Evolutionary conservation across 352 stramenopile genomes (phyloP).

Genomic region (Globisporangium echinulatum): DNA sequence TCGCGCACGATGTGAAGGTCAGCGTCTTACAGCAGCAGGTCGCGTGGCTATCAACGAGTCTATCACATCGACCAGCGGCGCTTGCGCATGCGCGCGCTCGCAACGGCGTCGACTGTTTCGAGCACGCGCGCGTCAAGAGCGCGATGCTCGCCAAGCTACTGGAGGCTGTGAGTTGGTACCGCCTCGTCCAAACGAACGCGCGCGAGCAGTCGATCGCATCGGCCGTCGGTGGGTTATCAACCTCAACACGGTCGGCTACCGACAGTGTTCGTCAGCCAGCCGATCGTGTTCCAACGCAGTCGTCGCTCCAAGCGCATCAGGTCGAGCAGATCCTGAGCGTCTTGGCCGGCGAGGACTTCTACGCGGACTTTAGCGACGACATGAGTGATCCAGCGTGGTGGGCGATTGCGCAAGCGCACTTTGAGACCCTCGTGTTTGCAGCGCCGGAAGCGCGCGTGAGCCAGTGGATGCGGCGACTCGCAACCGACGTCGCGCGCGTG

Average conservation of each 20-base stretch:
- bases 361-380: constrained; percentile 73
- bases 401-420: constrained; percentile 79
- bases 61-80: constrained; percentile 40
- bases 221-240: constrained; percentile 21
- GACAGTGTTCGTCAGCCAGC: not conserved
- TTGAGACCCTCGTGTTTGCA: constrained; percentile 82
- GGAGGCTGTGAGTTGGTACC: constrained; percentile 81
- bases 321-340: constrained; percentile 73
- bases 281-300: too few relatives aligned
- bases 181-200: constrained; percentile 73
- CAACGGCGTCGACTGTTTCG: constrained; percentile 63
- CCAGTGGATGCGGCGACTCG: constrained; percentile 63
- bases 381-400: constrained; percentile 79
- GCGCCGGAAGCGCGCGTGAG: constrained; percentile 56
- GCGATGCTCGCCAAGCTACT: constrained; percentile 70
- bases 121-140: constrained; percentile 43
- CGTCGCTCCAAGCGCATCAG: constrained; percentile 52
- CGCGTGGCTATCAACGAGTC: constrained; percentile 34
- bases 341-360: constrained; percentile 74
- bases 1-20: constrained; percentile 76
- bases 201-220: constrained; percentile 54
- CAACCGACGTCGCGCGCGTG: constrained; percentile 49
- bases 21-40: constrained; percentile 55
- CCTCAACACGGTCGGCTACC: too few relatives aligned
- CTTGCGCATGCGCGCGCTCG: constrained; percentile 43